These are phyloP conservation scores for Boehmeria nivea DNA, from an alignment of 306 rosid genomes.

Conservation along the genomic window DNA sequence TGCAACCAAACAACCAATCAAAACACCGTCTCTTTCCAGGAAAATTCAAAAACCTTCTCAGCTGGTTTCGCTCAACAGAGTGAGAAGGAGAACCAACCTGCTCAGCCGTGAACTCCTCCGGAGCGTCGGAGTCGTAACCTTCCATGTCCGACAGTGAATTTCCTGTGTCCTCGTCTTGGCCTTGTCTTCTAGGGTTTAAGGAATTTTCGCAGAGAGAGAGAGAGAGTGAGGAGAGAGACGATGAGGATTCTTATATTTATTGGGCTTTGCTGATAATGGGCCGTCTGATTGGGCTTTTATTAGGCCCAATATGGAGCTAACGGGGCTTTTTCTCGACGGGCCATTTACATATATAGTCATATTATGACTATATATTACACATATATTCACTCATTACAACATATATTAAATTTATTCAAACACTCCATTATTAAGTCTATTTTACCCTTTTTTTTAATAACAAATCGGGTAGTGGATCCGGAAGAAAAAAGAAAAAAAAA, in stretches of 20 bases:
- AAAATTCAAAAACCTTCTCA: not conserved
- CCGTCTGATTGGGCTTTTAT: not conserved
- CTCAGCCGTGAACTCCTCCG: constrained; percentile 79
- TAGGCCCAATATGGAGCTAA: no score
- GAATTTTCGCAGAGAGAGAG: not conserved
- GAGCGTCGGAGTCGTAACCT: constrained; percentile 57
- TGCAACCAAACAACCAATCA: constrained; percentile 21
- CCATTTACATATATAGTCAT: no score
- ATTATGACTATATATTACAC: no score
- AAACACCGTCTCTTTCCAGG: not conserved
- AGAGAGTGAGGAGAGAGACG: not conserved
- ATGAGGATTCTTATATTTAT: no score
- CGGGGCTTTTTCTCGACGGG: no score
- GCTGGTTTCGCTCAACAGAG: constrained; percentile 14
- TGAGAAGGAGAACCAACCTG: constrained; percentile 26
- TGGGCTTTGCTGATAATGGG: not conserved
- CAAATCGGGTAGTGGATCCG: no score
- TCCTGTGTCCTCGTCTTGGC: not conserved
- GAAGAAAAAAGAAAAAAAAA: no score
- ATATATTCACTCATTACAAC: no score
- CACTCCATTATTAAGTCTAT: no score
- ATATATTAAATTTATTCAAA: no score
- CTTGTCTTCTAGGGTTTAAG: constrained; percentile 25
- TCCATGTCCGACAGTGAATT: constrained; percentile 60
- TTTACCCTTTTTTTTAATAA: no score